These are phyloP conservation scores for Hylodesmum podocarpum DNA, from an alignment of 306 rosid species.

Conservation along the genomic window DNA sequence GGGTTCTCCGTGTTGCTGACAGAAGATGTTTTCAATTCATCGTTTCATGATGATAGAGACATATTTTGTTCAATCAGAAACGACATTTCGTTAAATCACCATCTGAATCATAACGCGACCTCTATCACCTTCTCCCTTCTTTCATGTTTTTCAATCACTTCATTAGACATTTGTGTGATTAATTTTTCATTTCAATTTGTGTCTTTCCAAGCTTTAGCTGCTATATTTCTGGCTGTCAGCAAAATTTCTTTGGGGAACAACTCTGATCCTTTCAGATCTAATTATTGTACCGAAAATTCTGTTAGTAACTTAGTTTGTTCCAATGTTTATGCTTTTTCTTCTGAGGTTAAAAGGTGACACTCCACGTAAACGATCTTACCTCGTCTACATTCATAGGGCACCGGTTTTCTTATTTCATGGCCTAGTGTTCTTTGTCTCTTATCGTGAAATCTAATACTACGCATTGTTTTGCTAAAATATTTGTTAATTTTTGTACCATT, in stretches of 20 bases:
- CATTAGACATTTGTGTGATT: neutral
- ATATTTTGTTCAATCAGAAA: conserved; percentile 8
- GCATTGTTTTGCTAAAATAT: neutral
- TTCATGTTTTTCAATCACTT: conserved; percentile 32
- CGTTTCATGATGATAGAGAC: conserved; percentile 21
- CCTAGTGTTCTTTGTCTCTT: neutral
- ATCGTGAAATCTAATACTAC: neutral
- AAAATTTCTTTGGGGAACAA: neutral
- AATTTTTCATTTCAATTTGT: neutral
- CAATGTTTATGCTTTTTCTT: conserved; percentile 4
- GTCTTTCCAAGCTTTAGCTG: conserved; percentile 11
- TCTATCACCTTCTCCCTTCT: neutral
- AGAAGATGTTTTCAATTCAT: neutral
- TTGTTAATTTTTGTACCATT: neutral
- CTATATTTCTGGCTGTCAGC: neutral
- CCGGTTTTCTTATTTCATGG: neutral
- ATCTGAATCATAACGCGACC: neutral
- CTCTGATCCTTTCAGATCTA: conserved; percentile 33
- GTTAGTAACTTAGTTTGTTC: neutral
- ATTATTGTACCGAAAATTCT: neutral
- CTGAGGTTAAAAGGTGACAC: conserved; percentile 12
- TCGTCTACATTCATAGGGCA: neutral
- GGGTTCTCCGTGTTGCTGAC: conserved; percentile 2
- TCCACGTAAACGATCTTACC: neutral
- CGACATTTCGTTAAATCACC: neutral